Percentiles rank a stretch among this genome's conserved stretches.
Evolutionary conservation across 2,329 filamentous ascomycete genomes (phyloP).

Genomic region (Epichloe glyceriae): DNA sequence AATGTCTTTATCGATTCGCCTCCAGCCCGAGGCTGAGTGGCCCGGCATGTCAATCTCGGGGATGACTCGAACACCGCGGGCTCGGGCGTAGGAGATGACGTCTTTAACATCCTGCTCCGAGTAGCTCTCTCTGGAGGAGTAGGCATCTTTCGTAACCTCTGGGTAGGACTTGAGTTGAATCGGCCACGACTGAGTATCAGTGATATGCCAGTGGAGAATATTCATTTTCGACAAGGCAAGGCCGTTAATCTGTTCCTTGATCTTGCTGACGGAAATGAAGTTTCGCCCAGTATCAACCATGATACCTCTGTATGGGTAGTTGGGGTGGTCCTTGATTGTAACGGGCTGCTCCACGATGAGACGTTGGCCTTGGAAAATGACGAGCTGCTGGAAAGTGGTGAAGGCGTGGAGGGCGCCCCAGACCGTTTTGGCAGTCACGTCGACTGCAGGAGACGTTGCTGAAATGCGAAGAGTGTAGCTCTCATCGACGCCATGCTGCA

Average conservation of each 20-base stretch:
- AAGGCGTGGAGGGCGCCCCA: constrained; percentile 44
- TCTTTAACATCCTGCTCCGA: constrained; percentile 27
- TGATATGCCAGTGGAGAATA: constrained; percentile 43
- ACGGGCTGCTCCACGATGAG: constrained; percentile 41
- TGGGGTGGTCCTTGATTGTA: constrained; percentile 33
- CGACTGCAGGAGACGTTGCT: constrained; percentile 24
- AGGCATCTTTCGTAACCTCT: constrained; percentile 40
- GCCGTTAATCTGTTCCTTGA: constrained; percentile 40
- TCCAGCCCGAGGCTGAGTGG: constrained; percentile 41
- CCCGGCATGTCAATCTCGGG: constrained; percentile 46
- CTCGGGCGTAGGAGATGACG: constrained; percentile 35
- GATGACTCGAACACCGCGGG: constrained; percentile 40
- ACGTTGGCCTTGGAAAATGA: constrained; percentile 32
- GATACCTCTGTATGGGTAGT: constrained; percentile 40
- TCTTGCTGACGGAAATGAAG: constrained; percentile 36
- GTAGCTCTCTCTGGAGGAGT: constrained; percentile 35
- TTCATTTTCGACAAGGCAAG: constrained; percentile 45
- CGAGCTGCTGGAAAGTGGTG: constrained; percentile 42
- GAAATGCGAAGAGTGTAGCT: constrained; percentile 37
- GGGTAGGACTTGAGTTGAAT: constrained; percentile 35
- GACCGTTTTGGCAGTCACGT: constrained; percentile 34
- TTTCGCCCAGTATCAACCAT: constrained; percentile 44
- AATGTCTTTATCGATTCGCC: constrained; percentile 37
- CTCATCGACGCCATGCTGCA: constrained; percentile 43
- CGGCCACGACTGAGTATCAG: constrained; percentile 43